Percentiles rank a stretch among this genome's conserved stretches.
phyloP scores from a whole-genome alignment of 768 basidiomycete species.

The Boletus subparvulus region DNA sequence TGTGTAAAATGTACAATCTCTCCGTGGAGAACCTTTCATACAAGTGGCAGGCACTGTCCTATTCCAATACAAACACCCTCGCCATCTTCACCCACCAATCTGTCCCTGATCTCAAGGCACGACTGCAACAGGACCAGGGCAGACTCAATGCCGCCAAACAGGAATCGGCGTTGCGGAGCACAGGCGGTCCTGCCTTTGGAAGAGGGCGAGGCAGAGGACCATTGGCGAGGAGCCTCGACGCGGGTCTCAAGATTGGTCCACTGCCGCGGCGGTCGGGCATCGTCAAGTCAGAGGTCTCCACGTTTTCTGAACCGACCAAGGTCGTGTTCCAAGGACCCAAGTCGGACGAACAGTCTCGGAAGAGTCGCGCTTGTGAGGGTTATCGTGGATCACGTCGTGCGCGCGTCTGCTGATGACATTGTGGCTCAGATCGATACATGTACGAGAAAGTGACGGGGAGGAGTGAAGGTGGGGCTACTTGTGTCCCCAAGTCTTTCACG shows the following conservation, averaged over 20 bases:
- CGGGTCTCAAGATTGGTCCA: conserved; percentile 15
- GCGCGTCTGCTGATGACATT: not conserved
- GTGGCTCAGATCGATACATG: conserved; percentile 79
- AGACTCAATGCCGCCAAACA: conserved; percentile 34
- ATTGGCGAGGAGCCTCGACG: conserved; percentile 6
- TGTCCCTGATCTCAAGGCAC: conserved; percentile 42
- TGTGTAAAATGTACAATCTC: conserved; percentile 64
- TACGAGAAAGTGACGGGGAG: conserved; percentile 86
- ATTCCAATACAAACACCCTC: conserved; percentile 29
- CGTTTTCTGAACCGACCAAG: conserved; percentile 26
- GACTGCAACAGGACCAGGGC: conserved; percentile 44
- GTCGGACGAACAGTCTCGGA: conserved; percentile 33
- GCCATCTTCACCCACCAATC: conserved; percentile 50
- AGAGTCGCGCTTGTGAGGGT: conserved; percentile 57
- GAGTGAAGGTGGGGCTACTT: conserved; percentile 60
- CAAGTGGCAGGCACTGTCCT: conserved; percentile 64
- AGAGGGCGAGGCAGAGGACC: conserved; percentile 12
- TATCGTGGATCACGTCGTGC: not conserved
- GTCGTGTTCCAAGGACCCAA: conserved; percentile 33
- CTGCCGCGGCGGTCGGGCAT: not conserved
- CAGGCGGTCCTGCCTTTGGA: conserved; percentile 6
- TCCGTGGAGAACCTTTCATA: conserved; percentile 53
- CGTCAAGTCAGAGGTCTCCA: conserved; percentile 19
- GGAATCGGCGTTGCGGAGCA: conserved; percentile 27
- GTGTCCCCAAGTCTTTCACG: not conserved